Conservation (phyloP, 208 protist genomes). For the Blastocrithidia nonstop region DNA sequence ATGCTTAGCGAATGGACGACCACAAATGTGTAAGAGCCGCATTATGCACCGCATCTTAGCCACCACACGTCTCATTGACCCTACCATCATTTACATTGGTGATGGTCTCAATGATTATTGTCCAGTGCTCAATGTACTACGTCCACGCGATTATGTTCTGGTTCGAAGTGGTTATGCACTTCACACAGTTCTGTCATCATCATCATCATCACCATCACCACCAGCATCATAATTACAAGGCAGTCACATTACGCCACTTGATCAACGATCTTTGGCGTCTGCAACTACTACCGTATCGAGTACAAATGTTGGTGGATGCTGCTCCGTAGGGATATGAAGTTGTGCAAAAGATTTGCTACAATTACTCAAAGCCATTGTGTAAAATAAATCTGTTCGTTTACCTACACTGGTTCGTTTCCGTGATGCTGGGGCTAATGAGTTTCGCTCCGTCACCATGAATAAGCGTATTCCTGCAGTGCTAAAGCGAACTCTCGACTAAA, state of each 20-base stretch:
- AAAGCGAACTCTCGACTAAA: conserved; percentile 29
- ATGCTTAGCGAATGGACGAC: conserved; percentile 28
- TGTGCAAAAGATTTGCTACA: conserved; percentile 41
- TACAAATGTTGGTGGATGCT: conserved; percentile 37
- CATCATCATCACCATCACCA: neutral
- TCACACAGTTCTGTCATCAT: conserved; percentile 13
- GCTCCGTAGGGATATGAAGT: conserved; percentile 50
- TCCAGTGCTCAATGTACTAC: conserved; percentile 56
- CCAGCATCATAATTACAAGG: neutral
- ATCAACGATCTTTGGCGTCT: neutral
- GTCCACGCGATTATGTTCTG: conserved; percentile 70
- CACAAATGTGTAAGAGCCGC: conserved; percentile 78
- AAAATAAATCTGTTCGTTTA: conserved; percentile 23
- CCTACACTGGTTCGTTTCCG: conserved; percentile 68
- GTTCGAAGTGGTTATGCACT: conserved; percentile 45
- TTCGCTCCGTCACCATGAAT: conserved; percentile 45
- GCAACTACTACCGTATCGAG: too few species aligned
- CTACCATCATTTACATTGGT: conserved; percentile 75
- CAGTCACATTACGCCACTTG: too few species aligned
- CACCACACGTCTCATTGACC: conserved; percentile 61
- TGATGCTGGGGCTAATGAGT: conserved; percentile 39
- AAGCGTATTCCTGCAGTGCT: conserved; percentile 43
- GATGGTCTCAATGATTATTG: conserved; percentile 80
- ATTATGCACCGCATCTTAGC: conserved; percentile 62
- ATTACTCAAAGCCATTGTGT: conserved; percentile 32